Percentiles rank a stretch among this genome's conserved stretches.
Conservation (phyloP, 2,329 filamentous ascomycete species). For the Cryphonectria japonica region DNA sequence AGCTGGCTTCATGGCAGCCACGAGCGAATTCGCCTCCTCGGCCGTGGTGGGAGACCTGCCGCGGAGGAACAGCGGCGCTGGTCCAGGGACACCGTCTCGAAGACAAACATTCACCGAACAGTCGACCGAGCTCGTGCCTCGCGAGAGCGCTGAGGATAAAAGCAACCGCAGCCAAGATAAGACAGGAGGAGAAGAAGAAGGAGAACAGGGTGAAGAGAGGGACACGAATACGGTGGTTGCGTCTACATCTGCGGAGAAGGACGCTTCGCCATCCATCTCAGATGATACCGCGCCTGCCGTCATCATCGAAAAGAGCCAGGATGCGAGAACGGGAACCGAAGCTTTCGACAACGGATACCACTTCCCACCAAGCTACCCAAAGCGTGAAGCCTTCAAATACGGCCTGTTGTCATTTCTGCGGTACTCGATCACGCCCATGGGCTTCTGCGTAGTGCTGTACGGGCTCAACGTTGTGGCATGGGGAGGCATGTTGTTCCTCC, state of each 20-base stretch:
- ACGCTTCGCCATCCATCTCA: constrained; percentile 26
- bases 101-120: constrained; percentile 22
- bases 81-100: constrained; percentile 9
- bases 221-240: background rate
- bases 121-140: constrained; percentile 6
- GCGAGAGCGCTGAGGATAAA: constrained; percentile 17
- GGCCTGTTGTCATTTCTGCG: constrained; percentile 67
- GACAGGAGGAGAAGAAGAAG: background rate
- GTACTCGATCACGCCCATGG: constrained; percentile 74
- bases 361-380: constrained; percentile 64
- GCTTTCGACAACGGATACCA: constrained; percentile 67
- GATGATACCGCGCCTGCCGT: constrained; percentile 34
- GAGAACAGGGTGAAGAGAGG: background rate
- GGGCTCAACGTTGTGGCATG: constrained; percentile 83
- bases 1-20: constrained; percentile 52
- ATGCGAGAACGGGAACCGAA: constrained; percentile 38
- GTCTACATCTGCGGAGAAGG: constrained; percentile 11
- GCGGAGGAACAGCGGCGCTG: constrained; percentile 23
- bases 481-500: constrained; percentile 88
- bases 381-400: constrained; percentile 61
- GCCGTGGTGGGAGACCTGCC: constrained; percentile 33
- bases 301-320: constrained; percentile 33
- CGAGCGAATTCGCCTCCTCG: constrained; percentile 49
- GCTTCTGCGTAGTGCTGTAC: constrained; percentile 79
- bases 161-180: background rate